Conservation (phyloP, 1,139 yeast species). For the Eremothecium sinecaudum region DNA sequence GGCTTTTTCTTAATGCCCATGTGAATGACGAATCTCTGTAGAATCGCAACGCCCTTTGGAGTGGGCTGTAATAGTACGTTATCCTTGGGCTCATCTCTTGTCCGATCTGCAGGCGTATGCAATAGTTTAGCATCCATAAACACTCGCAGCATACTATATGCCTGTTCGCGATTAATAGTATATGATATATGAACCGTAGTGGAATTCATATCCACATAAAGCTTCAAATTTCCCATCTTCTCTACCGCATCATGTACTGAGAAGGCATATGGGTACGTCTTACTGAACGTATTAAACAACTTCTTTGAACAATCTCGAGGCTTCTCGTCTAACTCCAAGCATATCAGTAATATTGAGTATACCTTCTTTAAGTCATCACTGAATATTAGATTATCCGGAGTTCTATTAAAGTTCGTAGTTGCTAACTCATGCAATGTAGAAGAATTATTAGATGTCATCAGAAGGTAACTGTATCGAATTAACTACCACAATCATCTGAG, state of each 20-base stretch:
- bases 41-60: conserved; percentile 75
- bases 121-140: conserved; percentile 61
- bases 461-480: too few relatives aligned
- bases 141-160: conserved; percentile 40
- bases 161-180: conserved; percentile 45
- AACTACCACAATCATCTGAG: too few relatives aligned
- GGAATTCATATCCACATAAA: conserved; percentile 40
- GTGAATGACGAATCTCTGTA: conserved; percentile 50
- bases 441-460: conserved; percentile 1
- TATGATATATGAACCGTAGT: conserved; percentile 55
- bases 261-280: conserved; percentile 45
- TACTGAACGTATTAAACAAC: conserved; percentile 21
- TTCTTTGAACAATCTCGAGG: conserved; percentile 15
- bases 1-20: conserved; percentile 46
- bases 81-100: conserved; percentile 40
- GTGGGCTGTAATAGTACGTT: conserved; percentile 63
- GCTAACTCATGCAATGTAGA: conserved; percentile 37
- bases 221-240: conserved; percentile 41
- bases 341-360: conserved; percentile 43
- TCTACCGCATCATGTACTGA: conserved; percentile 42
- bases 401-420: conserved; percentile 38
- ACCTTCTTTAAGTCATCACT: conserved; percentile 52
- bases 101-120: conserved; percentile 71
- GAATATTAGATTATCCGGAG: conserved; percentile 44
- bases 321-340: conserved; percentile 37